Evolutionary conservation across 169 alveolate species (phyloP), one percentile per base, ranked within the genome.

Genomic region (Plasmodium coatneyi): DNA sequence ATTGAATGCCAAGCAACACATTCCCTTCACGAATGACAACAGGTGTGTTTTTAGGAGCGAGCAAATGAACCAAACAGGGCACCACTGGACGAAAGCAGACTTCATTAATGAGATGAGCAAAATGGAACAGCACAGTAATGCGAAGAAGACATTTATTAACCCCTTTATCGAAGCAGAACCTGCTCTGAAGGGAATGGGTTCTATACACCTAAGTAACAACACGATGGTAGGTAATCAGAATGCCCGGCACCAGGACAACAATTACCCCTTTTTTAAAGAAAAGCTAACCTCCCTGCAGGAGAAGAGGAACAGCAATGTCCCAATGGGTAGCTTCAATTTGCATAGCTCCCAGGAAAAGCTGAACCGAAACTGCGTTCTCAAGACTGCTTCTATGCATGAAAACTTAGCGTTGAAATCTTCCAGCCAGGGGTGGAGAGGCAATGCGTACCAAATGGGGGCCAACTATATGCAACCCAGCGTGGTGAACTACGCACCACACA

Each of bases 251-350:
- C 25, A 43, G 30, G 36, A n/a, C 5, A 9, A 28, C 46, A 70
- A 70, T 70, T 19, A 66, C 6, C 52, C 82, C 25, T n/a, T 71
- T 41, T 70, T 66, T 70, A 83, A 83, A 7, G 32, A 83, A 19
- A 83, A 83, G 25, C 46, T 70, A 83, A 83, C 92, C 46, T 66
- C 92, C 30, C 43, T 82, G 5, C 92, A 82, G 25, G 32, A 60
- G 36, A 30, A 66, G 32, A 28, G 36, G 10, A 66, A 66, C 14
- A 66, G 36, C 16, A 83, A 36, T 32, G 54, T 12, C 28, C 92
- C 19, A 14, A 83, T 70, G 54, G 71, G 56, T 41, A 83, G 14
- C 39, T 39, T 71, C 49, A 70, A 70, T 43, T 83, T 25, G 9
- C 30, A 28, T 19, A 83, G 6, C 25, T 22, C 83, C 19, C 60